Conservation (phyloP, 1,284 basidiomycete species). For the Vanrija sp. region DNA sequence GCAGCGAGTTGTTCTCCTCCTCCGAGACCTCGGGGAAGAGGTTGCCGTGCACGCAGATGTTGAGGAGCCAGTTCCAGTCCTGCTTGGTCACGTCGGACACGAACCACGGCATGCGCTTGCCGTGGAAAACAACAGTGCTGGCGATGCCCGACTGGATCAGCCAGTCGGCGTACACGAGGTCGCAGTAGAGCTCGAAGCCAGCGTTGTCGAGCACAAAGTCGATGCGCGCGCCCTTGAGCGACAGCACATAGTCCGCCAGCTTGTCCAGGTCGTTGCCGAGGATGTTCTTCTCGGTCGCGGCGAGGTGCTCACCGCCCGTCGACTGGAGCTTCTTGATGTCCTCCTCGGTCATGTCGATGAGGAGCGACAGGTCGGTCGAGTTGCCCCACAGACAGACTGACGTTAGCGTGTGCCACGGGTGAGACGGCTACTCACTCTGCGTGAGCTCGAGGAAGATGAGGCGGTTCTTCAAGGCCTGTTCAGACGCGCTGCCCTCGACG, state of each 20-base stretch:
- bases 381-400: constrained; percentile 91
- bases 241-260: constrained; percentile 77
- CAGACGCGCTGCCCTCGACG: constrained; percentile 40
- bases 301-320: constrained; percentile 90
- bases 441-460: constrained; percentile 92
- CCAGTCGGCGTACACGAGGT: constrained; percentile 83
- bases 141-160: constrained; percentile 88
- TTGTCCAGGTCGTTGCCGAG: constrained; percentile 56
- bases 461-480: constrained; percentile 70
- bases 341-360: constrained; percentile 98
- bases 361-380: constrained; percentile 90
- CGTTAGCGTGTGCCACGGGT: constrained; percentile 3
- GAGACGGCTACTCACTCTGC: constrained; percentile 57
- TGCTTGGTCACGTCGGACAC: constrained; percentile 95
- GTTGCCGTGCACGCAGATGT: constrained; percentile 80
- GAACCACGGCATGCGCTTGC: constrained; percentile 61
- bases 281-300: constrained; percentile 89
- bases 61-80: constrained; percentile 90
- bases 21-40: constrained; percentile 74
- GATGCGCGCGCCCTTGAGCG: constrained; percentile 73
- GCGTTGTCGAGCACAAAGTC: constrained; percentile 67
- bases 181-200: constrained; percentile 92
- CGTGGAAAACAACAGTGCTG: constrained; percentile 76
- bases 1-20: constrained; percentile 74
- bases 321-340: constrained; percentile 98